These are phyloP conservation scores for Rosa lucieae DNA, from an alignment of 306 rosid species.

Conservation along the genomic window DNA sequence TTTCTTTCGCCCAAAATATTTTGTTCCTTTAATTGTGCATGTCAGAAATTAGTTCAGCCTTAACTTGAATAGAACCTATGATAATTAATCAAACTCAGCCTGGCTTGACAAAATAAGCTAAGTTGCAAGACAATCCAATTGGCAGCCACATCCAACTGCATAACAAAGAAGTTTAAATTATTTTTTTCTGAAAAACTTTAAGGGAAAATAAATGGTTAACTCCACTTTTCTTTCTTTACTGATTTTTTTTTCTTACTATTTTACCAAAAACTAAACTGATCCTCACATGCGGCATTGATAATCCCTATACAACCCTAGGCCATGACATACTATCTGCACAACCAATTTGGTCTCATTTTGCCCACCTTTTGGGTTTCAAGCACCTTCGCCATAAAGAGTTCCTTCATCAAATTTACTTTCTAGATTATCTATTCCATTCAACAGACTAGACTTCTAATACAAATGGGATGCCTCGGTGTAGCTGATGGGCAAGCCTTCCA, in stretches of 20 bases:
- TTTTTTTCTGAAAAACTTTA: background rate
- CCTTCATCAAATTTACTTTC: background rate
- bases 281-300: background rate
- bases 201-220: background rate
- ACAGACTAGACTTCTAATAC: background rate
- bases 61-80: background rate
- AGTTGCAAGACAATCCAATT: background rate
- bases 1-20: background rate
- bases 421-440: background rate
- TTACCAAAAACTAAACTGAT: background rate
- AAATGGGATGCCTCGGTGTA: background rate
- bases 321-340: background rate
- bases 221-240: background rate
- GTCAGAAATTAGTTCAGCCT: background rate
- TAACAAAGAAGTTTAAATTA: background rate
- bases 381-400: background rate
- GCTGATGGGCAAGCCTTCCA: background rate
- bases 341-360: background rate
- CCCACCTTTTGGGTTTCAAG: background rate
- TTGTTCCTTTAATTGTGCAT: background rate
- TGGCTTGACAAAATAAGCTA: background rate
- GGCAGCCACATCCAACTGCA: background rate
- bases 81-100: background rate
- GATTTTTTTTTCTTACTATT: background rate
- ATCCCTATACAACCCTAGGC: background rate